phyloP scores from a whole-genome alignment of 495 filamentous ascomycete species.

The Zalerion maritima region DNA sequence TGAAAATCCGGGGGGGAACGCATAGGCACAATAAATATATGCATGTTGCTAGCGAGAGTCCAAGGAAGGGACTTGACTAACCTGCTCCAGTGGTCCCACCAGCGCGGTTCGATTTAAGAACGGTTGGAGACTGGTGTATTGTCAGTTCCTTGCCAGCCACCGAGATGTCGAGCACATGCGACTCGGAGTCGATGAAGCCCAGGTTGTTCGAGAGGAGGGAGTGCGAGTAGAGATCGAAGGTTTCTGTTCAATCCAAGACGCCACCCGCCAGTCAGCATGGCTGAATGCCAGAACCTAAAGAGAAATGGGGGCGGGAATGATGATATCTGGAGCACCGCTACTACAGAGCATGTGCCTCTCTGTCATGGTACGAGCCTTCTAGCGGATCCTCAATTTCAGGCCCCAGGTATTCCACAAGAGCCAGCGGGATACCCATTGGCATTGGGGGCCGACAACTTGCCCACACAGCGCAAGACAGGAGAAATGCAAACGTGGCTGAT shows the following conservation, averaged over 20 bases:
- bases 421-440: too few relatives aligned
- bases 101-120: slow-evolving; percentile 61
- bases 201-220: slow-evolving; percentile 61
- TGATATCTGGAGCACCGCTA: too few relatives aligned
- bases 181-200: slow-evolving; percentile 66
- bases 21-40: slow-evolving; percentile 5
- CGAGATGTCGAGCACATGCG: slow-evolving; percentile 48
- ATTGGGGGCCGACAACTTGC: too few relatives aligned
- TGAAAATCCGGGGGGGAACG: background rate
- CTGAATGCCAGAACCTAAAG: too few relatives aligned
- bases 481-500: too few relatives aligned
- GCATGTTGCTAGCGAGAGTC: slow-evolving; percentile 3
- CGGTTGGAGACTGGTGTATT: slow-evolving; percentile 71
- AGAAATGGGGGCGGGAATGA: too few relatives aligned
- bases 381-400: slow-evolving; percentile 41
- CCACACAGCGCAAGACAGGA: too few relatives aligned
- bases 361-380: too few relatives aligned
- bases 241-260: slow-evolving; percentile 60
- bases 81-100: slow-evolving; percentile 87
- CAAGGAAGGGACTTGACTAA: slow-evolving; percentile 18
- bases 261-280: too few relatives aligned
- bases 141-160: slow-evolving; percentile 55
- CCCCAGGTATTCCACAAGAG: too few relatives aligned
- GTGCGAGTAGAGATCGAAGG: slow-evolving; percentile 72
- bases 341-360: too few relatives aligned